Conservation (phyloP, 2,329 filamentous ascomycete genomes). For the Colletotrichum noveboracense region DNA sequence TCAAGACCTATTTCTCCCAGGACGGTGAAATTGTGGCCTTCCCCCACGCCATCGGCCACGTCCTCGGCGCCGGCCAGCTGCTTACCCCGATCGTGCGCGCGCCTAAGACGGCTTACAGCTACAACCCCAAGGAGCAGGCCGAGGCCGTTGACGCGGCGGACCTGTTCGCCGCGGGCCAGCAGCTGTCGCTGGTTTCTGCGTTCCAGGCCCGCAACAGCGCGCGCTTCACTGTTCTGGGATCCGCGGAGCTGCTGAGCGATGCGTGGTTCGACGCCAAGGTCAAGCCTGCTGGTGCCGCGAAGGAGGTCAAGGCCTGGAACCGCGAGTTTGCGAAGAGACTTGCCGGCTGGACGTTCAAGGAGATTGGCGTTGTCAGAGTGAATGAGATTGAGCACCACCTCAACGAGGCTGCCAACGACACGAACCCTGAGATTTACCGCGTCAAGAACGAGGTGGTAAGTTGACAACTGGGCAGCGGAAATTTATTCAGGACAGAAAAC, state of each 20-base stretch:
- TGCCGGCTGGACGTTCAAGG: slow-evolving; percentile 96
- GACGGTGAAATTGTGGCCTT: slow-evolving; percentile 74
- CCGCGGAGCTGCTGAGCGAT: slow-evolving; percentile 86
- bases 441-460: slow-evolving; percentile 96
- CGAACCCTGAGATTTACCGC: slow-evolving; percentile 89
- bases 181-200: slow-evolving; percentile 83
- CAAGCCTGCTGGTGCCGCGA: slow-evolving; percentile 57
- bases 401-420: slow-evolving; percentile 60
- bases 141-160: slow-evolving; percentile 72
- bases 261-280: slow-evolving; percentile 87
- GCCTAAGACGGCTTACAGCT: slow-evolving; percentile 86
- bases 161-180: slow-evolving; percentile 81
- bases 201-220: slow-evolving; percentile 95
- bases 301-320: slow-evolving; percentile 73
- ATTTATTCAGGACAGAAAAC: too few species aligned
- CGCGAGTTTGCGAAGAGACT: slow-evolving; percentile 84
- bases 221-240: slow-evolving; percentile 83
- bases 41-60: slow-evolving; percentile 80
- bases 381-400: slow-evolving; percentile 82
- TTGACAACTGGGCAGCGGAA: too few species aligned
- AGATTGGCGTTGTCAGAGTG: slow-evolving; percentile 87
- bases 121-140: slow-evolving; percentile 88
- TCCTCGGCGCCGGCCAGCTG: slow-evolving; percentile 78
- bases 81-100: slow-evolving; percentile 84
- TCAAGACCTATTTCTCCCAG: slow-evolving; percentile 79